A percentile compares a stretch with the other conserved stretches of the same genome.
Evolutionary conservation across 2,329 filamentous ascomycete genomes (phyloP).

Genomic region (Drechslera avenae): DNA sequence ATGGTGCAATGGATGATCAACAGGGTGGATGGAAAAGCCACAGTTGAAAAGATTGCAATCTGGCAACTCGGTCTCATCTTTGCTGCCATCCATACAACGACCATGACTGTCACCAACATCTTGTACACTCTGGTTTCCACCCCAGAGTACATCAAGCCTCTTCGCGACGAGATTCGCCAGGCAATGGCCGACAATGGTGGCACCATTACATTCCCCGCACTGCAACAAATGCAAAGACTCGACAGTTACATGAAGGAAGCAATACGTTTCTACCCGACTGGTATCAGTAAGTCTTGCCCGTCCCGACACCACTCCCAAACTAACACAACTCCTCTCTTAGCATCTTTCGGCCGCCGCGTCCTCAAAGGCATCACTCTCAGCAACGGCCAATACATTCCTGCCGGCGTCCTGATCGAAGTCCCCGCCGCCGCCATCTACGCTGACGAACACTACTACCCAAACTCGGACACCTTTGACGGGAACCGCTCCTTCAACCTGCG

Average conservation of each 20-base stretch:
- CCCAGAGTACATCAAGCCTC: constrained; percentile 51
- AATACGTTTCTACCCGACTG: constrained; percentile 32
- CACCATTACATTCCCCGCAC: constrained; percentile 33
- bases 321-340: constrained; percentile 5
- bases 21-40: constrained; percentile 11
- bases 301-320: not conserved
- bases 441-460: constrained; percentile 31
- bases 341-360: constrained; percentile 59
- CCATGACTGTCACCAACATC: constrained; percentile 32
- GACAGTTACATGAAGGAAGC: constrained; percentile 48
- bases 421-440: constrained; percentile 35
- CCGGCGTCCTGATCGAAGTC: constrained; percentile 42
- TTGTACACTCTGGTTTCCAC: constrained; percentile 39
- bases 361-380: constrained; percentile 59
- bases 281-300: constrained; percentile 22
- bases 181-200: constrained; percentile 45
- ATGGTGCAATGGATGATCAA: constrained; percentile 48
- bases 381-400: constrained; percentile 56
- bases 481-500: constrained; percentile 41
- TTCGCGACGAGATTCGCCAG: constrained; percentile 50
- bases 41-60: constrained; percentile 10
- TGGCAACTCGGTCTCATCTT: constrained; percentile 36
- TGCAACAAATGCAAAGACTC: constrained; percentile 45
- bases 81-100: constrained; percentile 42
- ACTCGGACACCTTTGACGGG: constrained; percentile 38